Evolutionary conservation across 2,329 filamentous ascomycete species (phyloP).

Genomic region (Alternaria postmessia): DNA sequence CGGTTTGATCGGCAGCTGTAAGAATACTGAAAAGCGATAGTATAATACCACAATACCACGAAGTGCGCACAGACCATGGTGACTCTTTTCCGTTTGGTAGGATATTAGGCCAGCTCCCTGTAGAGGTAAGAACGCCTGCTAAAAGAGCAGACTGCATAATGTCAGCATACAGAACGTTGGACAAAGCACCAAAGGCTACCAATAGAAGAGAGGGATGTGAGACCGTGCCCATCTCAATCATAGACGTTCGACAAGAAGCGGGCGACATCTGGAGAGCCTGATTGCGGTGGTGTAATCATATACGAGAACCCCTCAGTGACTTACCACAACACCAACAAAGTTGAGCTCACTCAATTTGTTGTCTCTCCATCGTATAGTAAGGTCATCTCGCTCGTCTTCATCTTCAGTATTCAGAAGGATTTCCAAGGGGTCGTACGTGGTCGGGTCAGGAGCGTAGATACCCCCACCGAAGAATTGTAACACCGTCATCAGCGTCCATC

Average conservation of each 20-base stretch:
- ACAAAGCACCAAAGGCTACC: not conserved
- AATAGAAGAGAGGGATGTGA: too few relatives aligned
- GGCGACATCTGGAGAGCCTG: not conserved
- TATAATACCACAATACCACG: constrained; percentile 56
- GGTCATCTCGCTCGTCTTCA: constrained; percentile 41
- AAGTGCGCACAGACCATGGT: constrained; percentile 54
- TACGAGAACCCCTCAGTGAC: constrained; percentile 12
- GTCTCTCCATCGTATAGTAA: constrained; percentile 52
- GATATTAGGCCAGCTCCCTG: constrained; percentile 55
- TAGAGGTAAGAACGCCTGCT: constrained; percentile 53
- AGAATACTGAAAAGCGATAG: constrained; percentile 62
- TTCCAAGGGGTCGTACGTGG: constrained; percentile 50
- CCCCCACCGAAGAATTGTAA: constrained; percentile 45
- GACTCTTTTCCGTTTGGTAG: constrained; percentile 47
- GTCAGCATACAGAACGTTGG: constrained; percentile 1
- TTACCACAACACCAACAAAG: constrained; percentile 54
- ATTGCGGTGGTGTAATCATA: not conserved
- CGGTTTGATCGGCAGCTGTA: constrained; percentile 54
- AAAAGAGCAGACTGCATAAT: constrained; percentile 47
- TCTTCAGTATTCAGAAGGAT: constrained; percentile 50
- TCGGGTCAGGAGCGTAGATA: constrained; percentile 43
- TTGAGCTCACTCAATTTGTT: constrained; percentile 53
- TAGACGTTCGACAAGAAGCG: not conserved
- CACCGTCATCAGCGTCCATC: constrained; percentile 18
- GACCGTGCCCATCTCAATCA: not conserved